Evolutionary conservation across 352 stramenopile species (phyloP), one percentile per base, ranked within the genome.

Genomic region (Blastocystis hominis): DNA sequence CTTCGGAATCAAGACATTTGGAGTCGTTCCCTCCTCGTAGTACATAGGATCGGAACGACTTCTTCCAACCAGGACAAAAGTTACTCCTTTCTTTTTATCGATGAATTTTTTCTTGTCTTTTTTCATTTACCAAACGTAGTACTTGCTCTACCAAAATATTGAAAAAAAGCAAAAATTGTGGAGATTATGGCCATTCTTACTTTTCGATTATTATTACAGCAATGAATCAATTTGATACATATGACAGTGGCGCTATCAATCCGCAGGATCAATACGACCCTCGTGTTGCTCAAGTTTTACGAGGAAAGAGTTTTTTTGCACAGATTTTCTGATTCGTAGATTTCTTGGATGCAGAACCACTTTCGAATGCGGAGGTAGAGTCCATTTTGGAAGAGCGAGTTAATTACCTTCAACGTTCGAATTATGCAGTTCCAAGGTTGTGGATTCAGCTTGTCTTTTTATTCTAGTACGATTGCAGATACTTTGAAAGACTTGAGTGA

Each of bases 1-100:
- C 50, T 80, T 80, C 70, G 70, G 70, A 47, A 80, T 54, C 24
- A 80, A 24, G 2, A 80, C 70, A 62, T 80, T 80, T 20, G 70
- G 46, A n/a, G 70, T 80, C 10, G 70, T 38, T 44, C 70, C 70
- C 36, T 80, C 70, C 40, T 80, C 70, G 40, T 80, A 80, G 30
- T 63, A 80, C 36, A 80, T 40, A 63, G 62, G 20, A 62, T 80
- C 70, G 40, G 70, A 80, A 40, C 70, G 70, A 64, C 70, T 80
- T 40, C 70, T 40, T 17, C 55, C 55, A 30, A 64, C 50, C 30
- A 80, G 24, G 0, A 80, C 24, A 40, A 80, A 80, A 17, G 50
- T 54, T 46, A 63, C 34, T 34, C 42, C 70, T 1, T 34, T 80
- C 70, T 80, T 80, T 38, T 80, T 80, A 38, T 80, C 70, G 34